Conservation (phyloP, 139 green algal genomes). For the Auxenochlorella protothecoides region DNA sequence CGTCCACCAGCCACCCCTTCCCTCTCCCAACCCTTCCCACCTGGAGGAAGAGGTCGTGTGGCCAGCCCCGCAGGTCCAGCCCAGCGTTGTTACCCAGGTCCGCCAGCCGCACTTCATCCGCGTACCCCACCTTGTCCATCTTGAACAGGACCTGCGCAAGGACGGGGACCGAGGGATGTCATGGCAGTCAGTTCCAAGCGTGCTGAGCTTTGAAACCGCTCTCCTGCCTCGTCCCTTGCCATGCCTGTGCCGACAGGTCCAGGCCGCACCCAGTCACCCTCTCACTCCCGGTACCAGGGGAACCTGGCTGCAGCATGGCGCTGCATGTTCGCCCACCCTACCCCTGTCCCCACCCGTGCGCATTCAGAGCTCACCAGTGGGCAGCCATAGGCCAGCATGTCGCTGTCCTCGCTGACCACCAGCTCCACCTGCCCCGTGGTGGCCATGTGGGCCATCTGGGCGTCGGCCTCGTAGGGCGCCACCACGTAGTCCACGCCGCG, state of each 20-base stretch:
- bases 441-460: constrained; percentile 86
- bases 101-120: constrained; percentile 53
- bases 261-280: no score
- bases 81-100: constrained; percentile 46
- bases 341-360: no score
- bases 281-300: no score
- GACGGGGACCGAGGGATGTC: background rate
- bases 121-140: constrained; percentile 73
- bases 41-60: constrained; percentile 77
- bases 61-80: constrained; percentile 62
- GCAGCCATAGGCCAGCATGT: constrained; percentile 92
- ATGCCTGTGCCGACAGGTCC: no score
- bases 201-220: no score
- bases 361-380: constrained; percentile 34
- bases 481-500: constrained; percentile 71
- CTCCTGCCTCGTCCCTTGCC: no score
- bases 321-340: no score
- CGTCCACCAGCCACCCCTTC: no score
- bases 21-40: constrained; percentile 10
- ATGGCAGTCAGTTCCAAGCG: no score
- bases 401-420: constrained; percentile 94
- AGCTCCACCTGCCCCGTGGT: constrained; percentile 58
- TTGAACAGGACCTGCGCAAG: constrained; percentile 81
- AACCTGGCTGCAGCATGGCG: no score
- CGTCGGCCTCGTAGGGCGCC: constrained; percentile 96